Base-by-base conservation (phyloP, 2,329 filamentous ascomycete species). In the Spiromastix sp. region DNA sequence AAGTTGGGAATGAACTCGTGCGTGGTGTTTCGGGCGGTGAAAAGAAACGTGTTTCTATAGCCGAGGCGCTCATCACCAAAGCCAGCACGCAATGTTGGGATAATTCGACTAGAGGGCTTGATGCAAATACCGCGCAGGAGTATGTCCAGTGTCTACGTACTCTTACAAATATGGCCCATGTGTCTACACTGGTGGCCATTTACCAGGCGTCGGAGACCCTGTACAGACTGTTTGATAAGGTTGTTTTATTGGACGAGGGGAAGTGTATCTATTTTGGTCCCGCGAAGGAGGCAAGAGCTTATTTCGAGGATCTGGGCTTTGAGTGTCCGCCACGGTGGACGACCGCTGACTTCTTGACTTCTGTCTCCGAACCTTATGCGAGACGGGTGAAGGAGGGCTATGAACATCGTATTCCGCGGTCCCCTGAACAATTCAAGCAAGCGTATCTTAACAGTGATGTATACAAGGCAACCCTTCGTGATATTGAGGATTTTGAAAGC, bases 1-100 rank as follows among this genome's bases (percentile, higher is more conserved):
- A 79, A 47, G 79, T 87, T 9, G 83, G 83, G 5, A 77, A 85
- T 40, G 79, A 85, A 45, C 75, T 81, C 28, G 68, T 86, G 8
- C 74, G 80, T 1, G 83, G 83, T 32, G 72, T 83, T 1, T 78
- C 72, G 5, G 80, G 79, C 17, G 79, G 80, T 24, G 79, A 84
- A 54, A 67, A 78, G 37, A 87, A 91, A 62, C 77, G 85, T 53
- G 84, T 93, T 4, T 82, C 77, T 29, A 85, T 91, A 42, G 82
- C 81, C 1, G 84, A 91, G 57, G 84, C 83, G 45, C 71, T 80
- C 40, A 64, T 86, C 8, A 78, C 78, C 11, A 61, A 61, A n/a
- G 72, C 74, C 2, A 76, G 70, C 27, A 64, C 74, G 2, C 78
- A 83, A 52, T 80, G 77, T 41, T 91, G 84, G 83, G 85, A 81